Base-by-base conservation (phyloP, 805 yeast genomes). In the Teunomyces pallodes region DNA sequence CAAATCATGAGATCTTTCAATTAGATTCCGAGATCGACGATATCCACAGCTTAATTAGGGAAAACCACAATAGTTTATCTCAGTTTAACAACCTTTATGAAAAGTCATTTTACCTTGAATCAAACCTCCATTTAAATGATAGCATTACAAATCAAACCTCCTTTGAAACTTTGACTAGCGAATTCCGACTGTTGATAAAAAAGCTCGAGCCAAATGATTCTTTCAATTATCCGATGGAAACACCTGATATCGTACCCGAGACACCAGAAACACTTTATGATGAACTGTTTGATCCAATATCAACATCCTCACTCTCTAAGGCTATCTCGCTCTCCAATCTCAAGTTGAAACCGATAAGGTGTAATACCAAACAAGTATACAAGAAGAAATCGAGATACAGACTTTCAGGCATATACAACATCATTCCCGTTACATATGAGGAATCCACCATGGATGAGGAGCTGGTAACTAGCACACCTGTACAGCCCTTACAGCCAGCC, bases 341-440 rank as follows among this genome's bases (percentile, higher is more conserved):
- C 42, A 59, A 60, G 41, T 57, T 74, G 43, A 72, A 71, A 54
- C 78, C 78, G 4, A 63, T 74, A n/a, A 52, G 69, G 45, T 70
- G 76, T 53, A 49, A 56, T 48, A 46, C 53, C 54, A 26, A 58
- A 30, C 47, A 62, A 26, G 63, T 71, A 2, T 57, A 65, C 49
- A 72, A 70, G 57, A 70, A 70, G 59, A 73, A 70, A 54, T 68
- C 75, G n/a, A 62, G 63, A 32, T 72, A 72, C 53, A 59, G 75
- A 42, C 58, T 74, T 9, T 67, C 75, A 3, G 63, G 59, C 12
- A 63, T 72, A 0, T 74, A 68, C 54, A 72, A 64, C 24, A 50
- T 70, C 36, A 70, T 69, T 49, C 76, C 77, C 3, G 47, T 67
- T 20, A 62, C 59, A 36, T 55, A 58, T 16, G 54, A 42, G 36